phyloP scores from a whole-genome alignment of 129 eudicot species.

The Sambucus nigra region DNA sequence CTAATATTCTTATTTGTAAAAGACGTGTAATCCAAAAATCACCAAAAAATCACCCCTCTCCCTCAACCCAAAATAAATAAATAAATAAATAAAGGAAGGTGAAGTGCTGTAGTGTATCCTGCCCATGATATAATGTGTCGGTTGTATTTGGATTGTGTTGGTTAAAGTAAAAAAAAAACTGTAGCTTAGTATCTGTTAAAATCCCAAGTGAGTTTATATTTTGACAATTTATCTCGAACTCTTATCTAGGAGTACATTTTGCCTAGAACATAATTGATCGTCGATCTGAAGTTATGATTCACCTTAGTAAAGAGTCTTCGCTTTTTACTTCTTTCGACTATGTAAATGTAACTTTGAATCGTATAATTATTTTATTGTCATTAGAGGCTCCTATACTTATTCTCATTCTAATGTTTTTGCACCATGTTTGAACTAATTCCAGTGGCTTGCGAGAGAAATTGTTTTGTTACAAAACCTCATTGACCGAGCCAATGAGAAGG shows the following conservation, averaged over 20 bases:
- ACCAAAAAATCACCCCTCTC: no score
- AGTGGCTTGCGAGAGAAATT: slow-evolving; percentile 74
- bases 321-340: background rate
- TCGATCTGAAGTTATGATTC: background rate
- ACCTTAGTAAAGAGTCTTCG: background rate
- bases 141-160: no score
- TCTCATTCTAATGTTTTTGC: background rate
- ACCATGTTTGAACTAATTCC: slow-evolving; percentile 13
- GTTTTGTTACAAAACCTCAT: slow-evolving; percentile 48
- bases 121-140: no score
- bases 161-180: no score
- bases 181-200: background rate
- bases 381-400: no score
- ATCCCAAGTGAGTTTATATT: background rate
- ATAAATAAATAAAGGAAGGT: no score
- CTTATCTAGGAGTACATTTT: background rate
- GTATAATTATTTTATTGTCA: background rate
- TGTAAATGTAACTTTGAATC: background rate
- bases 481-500: slow-evolving; percentile 94
- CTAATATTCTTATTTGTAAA: no score
- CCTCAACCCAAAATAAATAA: no score
- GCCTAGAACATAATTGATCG: background rate
- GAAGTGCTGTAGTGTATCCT: no score
- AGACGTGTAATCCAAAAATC: no score
- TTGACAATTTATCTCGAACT: background rate